Conservation (phyloP, 495 filamentous ascomycete genomes). For the Hypoxylon cercidicola region DNA sequence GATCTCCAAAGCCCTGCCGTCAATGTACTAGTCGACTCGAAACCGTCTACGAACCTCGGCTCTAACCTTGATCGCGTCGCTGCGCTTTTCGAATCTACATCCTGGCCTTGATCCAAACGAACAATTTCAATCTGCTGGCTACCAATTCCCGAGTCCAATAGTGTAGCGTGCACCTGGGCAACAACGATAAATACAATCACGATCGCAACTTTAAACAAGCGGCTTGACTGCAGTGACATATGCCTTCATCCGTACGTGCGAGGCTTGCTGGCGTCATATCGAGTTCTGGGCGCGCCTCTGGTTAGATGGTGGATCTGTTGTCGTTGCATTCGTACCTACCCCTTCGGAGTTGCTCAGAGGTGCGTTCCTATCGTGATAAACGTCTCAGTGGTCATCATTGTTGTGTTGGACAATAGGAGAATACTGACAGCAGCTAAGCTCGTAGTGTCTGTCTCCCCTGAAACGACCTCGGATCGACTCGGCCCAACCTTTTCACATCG, state of each 20-base stretch:
- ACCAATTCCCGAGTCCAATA: slow-evolving; percentile 3
- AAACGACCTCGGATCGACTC: not conserved
- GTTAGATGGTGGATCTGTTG: slow-evolving; percentile 12
- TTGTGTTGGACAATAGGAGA: not conserved
- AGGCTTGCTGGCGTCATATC: slow-evolving; percentile 2
- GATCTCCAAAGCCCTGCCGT: slow-evolving; percentile 9
- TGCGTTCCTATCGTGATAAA: slow-evolving; percentile 1
- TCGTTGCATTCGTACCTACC: not conserved
- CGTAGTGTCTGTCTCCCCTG: slow-evolving; percentile 1
- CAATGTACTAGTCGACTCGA: slow-evolving; percentile 5
- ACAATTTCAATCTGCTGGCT: not conserved
- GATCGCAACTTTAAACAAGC: not conserved
- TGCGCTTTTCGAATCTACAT: slow-evolving; percentile 4
- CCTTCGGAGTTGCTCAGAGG: slow-evolving; percentile 1
- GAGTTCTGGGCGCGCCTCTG: slow-evolving; percentile 17
- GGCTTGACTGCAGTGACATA: slow-evolving; percentile 9
- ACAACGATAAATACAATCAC: not conserved
- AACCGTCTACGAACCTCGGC: slow-evolving; percentile 3
- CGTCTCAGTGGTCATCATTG: not conserved
- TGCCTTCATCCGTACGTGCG: slow-evolving; percentile 14
- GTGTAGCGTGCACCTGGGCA: not conserved
- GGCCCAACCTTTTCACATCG: not conserved
- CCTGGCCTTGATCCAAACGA: slow-evolving; percentile 4
- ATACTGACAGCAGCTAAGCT: slow-evolving; percentile 7
- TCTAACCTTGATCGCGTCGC: slow-evolving; percentile 6